Conservation (phyloP, 441 rosid genomes). For the Syzygium syzygioides region DNA sequence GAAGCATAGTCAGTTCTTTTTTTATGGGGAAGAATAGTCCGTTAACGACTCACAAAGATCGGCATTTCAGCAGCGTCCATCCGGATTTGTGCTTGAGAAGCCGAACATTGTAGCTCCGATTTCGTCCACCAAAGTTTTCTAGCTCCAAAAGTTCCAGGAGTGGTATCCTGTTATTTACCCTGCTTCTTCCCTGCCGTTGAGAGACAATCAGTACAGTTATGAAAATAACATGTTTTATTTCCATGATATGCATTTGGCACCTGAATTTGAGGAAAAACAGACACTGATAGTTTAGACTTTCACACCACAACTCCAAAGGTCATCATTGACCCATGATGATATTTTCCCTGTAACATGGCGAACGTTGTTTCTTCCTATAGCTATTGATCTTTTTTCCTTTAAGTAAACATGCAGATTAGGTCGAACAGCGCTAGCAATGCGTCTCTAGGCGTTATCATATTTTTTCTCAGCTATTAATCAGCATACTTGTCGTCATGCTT, state of each 20-base stretch:
- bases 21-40: background rate
- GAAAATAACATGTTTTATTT: background rate
- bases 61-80: background rate
- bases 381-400: background rate
- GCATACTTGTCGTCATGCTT: background rate
- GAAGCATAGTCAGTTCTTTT: background rate
- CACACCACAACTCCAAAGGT: background rate
- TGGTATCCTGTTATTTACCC: constrained; percentile 33
- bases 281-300: background rate
- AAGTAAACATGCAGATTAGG: background rate
- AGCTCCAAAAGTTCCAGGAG: background rate
- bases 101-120: background rate
- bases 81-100: background rate
- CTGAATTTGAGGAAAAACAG: background rate
- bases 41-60: background rate
- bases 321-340: background rate
- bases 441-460: background rate
- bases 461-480: background rate
- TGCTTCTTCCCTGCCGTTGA: constrained; percentile 46
- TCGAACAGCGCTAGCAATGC: background rate
- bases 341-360: background rate
- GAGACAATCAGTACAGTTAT: background rate
- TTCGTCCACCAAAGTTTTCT: background rate
- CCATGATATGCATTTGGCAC: background rate
- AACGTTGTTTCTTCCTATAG: background rate